A percentile compares a stretch with the other conserved stretches of the same genome.
These are phyloP conservation scores for Colletotrichum spinosum DNA, from an alignment of 2,329 filamentous ascomycete species.

Conservation along the genomic window DNA sequence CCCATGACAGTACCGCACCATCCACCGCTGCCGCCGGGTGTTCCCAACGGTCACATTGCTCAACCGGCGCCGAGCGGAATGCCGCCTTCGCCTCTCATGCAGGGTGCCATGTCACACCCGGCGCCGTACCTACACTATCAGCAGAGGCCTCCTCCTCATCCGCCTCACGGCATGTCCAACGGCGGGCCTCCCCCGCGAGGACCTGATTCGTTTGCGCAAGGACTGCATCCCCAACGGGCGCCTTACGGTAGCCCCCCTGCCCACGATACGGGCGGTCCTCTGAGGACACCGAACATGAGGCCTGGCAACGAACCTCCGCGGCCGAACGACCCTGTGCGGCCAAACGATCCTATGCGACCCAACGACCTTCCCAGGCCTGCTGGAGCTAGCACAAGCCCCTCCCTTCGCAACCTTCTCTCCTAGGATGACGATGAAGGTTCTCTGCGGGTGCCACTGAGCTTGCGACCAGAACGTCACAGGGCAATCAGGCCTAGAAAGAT, in stretches of 20 bases:
- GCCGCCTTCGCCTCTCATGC: conserved; percentile 57
- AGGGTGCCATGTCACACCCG: conserved; percentile 49
- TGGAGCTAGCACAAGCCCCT: conserved; percentile 83
- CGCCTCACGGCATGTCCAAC: conserved; percentile 50
- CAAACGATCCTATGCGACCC: not conserved
- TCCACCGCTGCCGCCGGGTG: conserved; percentile 52
- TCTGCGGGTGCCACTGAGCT: no score
- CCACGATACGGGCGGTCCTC: conserved; percentile 38
- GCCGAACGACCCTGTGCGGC: not conserved
- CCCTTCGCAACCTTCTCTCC: conserved; percentile 78
- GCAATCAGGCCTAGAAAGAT: no score
- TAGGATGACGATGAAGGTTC: conserved; percentile 46
- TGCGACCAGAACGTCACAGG: no score
- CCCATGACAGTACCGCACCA: conserved; percentile 56
- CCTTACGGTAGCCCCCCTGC: conserved; percentile 60
- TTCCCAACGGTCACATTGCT: conserved; percentile 56
- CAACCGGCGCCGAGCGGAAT: conserved; percentile 58
- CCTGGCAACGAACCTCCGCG: conserved; percentile 44
- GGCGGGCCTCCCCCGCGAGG: conserved; percentile 55
- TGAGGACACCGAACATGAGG: conserved; percentile 41
- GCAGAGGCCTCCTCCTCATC: conserved; percentile 38
- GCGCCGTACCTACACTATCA: conserved; percentile 48
- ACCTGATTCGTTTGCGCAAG: conserved; percentile 60
- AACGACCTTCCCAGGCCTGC: conserved; percentile 46
- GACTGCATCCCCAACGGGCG: conserved; percentile 54